Percentiles rank a stretch among this genome's conserved stretches.
These are phyloP conservation scores for Magnusiomyces sp. DNA, from an alignment of 1,139 yeast genomes.

Conservation along the genomic window DNA sequence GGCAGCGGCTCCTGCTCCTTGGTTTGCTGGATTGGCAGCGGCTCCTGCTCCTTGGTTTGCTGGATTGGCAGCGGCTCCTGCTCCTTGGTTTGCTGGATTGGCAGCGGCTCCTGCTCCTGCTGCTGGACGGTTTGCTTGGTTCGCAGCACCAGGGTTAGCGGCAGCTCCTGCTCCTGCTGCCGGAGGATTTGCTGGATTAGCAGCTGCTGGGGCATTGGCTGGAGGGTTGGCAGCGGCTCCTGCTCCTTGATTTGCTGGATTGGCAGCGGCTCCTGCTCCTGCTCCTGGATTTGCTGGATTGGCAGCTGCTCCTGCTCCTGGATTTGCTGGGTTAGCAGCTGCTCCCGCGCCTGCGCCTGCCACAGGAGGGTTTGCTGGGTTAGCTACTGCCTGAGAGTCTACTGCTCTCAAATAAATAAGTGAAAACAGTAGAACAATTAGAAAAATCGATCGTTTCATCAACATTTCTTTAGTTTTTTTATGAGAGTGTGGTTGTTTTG, in stretches of 20 bases:
- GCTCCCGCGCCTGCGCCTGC: background rate
- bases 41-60: background rate
- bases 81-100: too few species aligned
- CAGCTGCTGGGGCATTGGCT: slow-evolving; percentile 2
- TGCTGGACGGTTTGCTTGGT: background rate
- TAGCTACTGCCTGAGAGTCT: background rate
- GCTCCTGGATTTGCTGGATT: too few species aligned
- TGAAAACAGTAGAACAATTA: too few species aligned
- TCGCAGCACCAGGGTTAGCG: slow-evolving; percentile 1
- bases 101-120: slow-evolving; percentile 1
- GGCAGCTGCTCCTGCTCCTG: background rate
- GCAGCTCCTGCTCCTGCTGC: background rate
- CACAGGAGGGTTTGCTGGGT: background rate
- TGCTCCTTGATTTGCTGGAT: too few species aligned
- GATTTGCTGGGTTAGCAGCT: background rate
- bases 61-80: background rate
- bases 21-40: too few species aligned
- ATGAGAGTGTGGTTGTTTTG: too few species aligned
- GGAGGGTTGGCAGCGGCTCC: background rate
- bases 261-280: background rate
- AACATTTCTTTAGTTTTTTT: too few species aligned
- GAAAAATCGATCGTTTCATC: too few species aligned
- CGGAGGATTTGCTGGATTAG: background rate
- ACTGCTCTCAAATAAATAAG: too few species aligned
- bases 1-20: too few species aligned